Evolutionary conservation across 805 yeast species (phyloP).

Genomic region (Alloascoidea africana): DNA sequence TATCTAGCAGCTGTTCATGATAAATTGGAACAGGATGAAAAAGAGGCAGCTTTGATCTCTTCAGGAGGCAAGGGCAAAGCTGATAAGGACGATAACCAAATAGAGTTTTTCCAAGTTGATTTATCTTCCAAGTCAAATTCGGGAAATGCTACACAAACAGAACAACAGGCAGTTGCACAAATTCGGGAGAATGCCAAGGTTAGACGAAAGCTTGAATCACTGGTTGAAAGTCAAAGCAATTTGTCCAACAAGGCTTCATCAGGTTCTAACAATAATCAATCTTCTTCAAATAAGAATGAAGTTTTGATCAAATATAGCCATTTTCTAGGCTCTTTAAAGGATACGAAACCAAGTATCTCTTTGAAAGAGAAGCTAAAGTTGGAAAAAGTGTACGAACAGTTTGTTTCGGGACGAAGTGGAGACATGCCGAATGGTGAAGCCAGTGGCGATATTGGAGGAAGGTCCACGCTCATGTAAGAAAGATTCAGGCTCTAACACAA

Average conservation of each 20-base stretch:
- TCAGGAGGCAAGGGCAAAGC: constrained; percentile 7
- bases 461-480: constrained; percentile 72
- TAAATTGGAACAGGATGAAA: constrained; percentile 35
- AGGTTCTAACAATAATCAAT: not conserved
- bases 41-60: constrained; percentile 11
- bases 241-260: not conserved
- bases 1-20: constrained; percentile 75
- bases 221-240: too few relatives aligned
- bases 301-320: constrained; percentile 39
- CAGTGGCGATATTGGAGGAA: constrained; percentile 69
- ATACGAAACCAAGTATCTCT: constrained; percentile 87
- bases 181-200: not conserved
- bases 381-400: constrained; percentile 48
- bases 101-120: constrained; percentile 30
- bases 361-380: constrained; percentile 51
- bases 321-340: constrained; percentile 44
- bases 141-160: constrained; percentile 1
- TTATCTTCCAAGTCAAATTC: constrained; percentile 8
- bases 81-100: constrained; percentile 9
- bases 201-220: not conserved
- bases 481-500: too few relatives aligned
- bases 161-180: not conserved
- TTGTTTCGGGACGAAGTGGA: constrained; percentile 68
- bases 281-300: constrained; percentile 9
- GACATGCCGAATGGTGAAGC: constrained; percentile 79